Percentiles rank a stretch among this genome's conserved stretches.
These are phyloP conservation scores for Scedosporium boydii DNA, from an alignment of 2,329 filamentous ascomycete genomes.

Conservation along the genomic window DNA sequence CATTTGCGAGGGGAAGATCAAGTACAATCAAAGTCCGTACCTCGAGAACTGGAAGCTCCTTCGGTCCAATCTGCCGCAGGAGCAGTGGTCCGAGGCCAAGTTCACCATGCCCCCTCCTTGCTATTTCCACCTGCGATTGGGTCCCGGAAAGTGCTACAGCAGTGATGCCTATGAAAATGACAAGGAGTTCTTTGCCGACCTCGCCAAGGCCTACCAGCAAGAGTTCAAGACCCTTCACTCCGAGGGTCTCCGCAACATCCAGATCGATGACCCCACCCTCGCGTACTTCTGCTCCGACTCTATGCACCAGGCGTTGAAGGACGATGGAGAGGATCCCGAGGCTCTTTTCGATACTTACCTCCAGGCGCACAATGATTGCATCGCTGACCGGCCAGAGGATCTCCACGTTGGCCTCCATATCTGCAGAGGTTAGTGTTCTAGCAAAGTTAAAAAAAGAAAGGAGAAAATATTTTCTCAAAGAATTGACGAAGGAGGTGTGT, in stretches of 20 bases:
- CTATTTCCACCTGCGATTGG: slow-evolving; percentile 53
- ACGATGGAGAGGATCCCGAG: slow-evolving; percentile 48
- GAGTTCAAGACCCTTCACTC: slow-evolving; percentile 46
- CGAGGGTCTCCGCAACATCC: slow-evolving; percentile 45
- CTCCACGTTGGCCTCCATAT: slow-evolving; percentile 66
- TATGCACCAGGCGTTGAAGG: slow-evolving; percentile 49
- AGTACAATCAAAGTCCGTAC: slow-evolving; percentile 29
- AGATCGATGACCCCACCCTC: slow-evolving; percentile 55
- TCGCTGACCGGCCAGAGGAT: slow-evolving; percentile 50
- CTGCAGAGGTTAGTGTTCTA: slow-evolving; percentile 19
- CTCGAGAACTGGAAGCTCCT: slow-evolving; percentile 32
- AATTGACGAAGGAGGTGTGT: background rate
- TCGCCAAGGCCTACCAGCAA: slow-evolving; percentile 44
- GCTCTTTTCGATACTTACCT: slow-evolving; percentile 62
- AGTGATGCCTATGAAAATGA: slow-evolving; percentile 41
- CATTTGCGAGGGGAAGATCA: slow-evolving; percentile 32
- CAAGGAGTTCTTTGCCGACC: slow-evolving; percentile 46
- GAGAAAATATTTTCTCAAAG: too few relatives aligned
- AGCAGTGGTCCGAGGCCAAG: slow-evolving; percentile 55
- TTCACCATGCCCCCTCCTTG: slow-evolving; percentile 58
- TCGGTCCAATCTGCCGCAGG: slow-evolving; percentile 36
- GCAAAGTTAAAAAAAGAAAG: slow-evolving; percentile 9
- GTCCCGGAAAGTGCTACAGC: slow-evolving; percentile 42
- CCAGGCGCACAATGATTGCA: slow-evolving; percentile 63
- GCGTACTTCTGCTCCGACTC: slow-evolving; percentile 59